Conservation (phyloP, 805 yeast genomes). For the Priceomyces melissophilus region DNA sequence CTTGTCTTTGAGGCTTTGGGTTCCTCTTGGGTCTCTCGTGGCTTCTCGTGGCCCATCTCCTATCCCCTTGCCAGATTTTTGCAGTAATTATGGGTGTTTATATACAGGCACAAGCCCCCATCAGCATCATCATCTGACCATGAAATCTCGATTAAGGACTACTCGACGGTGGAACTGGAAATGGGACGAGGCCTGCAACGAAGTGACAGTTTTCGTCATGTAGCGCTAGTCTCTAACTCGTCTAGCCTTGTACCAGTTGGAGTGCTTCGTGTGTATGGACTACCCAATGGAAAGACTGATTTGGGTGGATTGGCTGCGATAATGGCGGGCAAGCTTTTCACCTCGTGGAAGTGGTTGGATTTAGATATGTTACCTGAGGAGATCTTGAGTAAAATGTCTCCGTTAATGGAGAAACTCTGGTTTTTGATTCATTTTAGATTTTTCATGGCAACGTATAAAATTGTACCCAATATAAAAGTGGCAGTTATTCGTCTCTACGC, state of each 20-base stretch:
- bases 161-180: too few relatives aligned
- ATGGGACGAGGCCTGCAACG: too few relatives aligned
- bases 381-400: conserved; percentile 11
- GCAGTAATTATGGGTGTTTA: too few relatives aligned
- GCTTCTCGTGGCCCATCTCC: too few relatives aligned
- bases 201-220: conserved; percentile 20
- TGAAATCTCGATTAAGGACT: too few relatives aligned
- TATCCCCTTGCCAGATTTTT: too few relatives aligned
- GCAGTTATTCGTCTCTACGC: conserved; percentile 44
- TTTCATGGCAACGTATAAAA: conserved; percentile 43
- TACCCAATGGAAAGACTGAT: conserved; percentile 39
- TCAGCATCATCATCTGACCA: too few relatives aligned
- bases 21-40: too few relatives aligned
- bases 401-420: conserved; percentile 34
- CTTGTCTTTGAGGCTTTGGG: too few relatives aligned
- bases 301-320: conserved; percentile 31
- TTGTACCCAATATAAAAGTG: conserved; percentile 12
- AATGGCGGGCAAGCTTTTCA: conserved; percentile 10
- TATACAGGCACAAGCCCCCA: too few relatives aligned
- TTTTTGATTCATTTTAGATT: conserved; percentile 42
- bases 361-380: conserved; percentile 31
- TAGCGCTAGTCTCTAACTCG: conserved; percentile 35
- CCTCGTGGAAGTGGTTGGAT: conserved; percentile 58
- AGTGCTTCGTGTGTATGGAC: conserved; percentile 37
- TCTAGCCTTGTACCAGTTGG: conserved; percentile 48